Percentiles rank a stretch among this genome's conserved stretches.
Evolutionary conservation across 345 rosid species (phyloP).

Genomic region (Chamaenerion angustifolium): DNA sequence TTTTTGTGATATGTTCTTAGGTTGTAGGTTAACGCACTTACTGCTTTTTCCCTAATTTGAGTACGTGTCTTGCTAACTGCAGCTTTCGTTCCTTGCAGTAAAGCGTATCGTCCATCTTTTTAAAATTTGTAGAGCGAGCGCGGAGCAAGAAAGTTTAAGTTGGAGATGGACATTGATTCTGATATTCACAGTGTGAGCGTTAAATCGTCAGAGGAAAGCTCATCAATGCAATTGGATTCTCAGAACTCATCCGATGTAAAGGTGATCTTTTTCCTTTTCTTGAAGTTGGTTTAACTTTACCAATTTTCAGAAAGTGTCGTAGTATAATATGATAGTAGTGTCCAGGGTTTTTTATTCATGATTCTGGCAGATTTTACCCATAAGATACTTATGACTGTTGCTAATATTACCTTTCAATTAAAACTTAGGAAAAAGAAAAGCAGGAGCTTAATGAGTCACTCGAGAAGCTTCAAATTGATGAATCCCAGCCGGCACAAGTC

Average conservation of each 20-base stretch:
- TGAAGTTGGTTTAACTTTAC: neutral
- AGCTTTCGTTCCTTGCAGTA: neutral
- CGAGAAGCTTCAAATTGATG: constrained; percentile 1
- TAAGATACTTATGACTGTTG: neutral
- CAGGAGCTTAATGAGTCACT: no score
- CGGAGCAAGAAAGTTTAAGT: neutral
- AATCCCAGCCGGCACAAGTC: constrained; percentile 5
- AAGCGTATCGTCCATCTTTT: no score
- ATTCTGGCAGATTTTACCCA: neutral
- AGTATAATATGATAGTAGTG: neutral
- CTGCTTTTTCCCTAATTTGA: neutral
- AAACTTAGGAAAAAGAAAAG: no score
- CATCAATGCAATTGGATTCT: constrained; percentile 33
- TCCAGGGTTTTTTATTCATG: neutral
- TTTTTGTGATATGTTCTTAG: neutral
- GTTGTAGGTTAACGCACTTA: neutral
- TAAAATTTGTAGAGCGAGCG: no score
- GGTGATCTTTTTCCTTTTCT: no score
- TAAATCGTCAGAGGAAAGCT: constrained; percentile 8
- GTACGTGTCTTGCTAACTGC: neutral
- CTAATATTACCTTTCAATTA: no score
- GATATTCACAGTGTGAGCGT: no score
- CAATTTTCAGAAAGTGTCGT: neutral
- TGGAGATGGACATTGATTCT: constrained; percentile 13
- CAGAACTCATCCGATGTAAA: constrained; percentile 13